Evolutionary conservation across 2,329 filamentous ascomycete species (phyloP).

Genomic region (Davidsoniella neocaledoniae): DNA sequence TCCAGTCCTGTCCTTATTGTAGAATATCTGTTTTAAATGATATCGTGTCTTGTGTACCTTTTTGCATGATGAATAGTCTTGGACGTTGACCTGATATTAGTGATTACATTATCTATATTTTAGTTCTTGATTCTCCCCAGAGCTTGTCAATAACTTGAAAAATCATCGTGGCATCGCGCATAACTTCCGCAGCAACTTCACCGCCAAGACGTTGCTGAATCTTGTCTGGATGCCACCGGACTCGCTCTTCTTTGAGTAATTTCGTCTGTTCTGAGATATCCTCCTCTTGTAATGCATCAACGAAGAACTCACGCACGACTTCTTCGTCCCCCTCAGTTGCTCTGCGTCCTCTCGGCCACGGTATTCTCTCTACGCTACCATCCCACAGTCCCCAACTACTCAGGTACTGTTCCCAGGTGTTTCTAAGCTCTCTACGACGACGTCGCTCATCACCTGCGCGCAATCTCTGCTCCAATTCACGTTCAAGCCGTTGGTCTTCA

Average conservation of each 20-base stretch:
- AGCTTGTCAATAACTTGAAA: conserved; percentile 80
- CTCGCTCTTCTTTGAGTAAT: conserved; percentile 63
- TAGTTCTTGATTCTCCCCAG: conserved; percentile 22
- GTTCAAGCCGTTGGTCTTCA: conserved; percentile 29
- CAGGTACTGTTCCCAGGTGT: conserved; percentile 41
- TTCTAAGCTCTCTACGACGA: conserved; percentile 36
- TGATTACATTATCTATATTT: conserved; percentile 2
- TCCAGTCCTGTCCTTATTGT: no score
- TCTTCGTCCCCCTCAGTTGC: conserved; percentile 22
- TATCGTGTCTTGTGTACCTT: no score
- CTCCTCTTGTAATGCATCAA: conserved; percentile 24
- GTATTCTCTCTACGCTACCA: conserved; percentile 24
- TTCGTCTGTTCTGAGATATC: conserved; percentile 30
- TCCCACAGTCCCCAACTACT: conserved; percentile 43
- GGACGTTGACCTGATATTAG: neutral
- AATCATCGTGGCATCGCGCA: conserved; percentile 70
- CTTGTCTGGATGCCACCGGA: conserved; percentile 96
- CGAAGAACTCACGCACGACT: conserved; percentile 53
- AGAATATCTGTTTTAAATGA: no score
- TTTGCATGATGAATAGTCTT: neutral
- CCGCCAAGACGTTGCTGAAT: conserved; percentile 76
- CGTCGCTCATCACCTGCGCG: conserved; percentile 48
- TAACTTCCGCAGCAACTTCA: conserved; percentile 50
- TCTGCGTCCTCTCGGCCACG: conserved; percentile 43
- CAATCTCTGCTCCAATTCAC: conserved; percentile 53